phyloP scores from a whole-genome alignment of 2,329 filamentous ascomycete species.

The Nigrospora oryzae region DNA sequence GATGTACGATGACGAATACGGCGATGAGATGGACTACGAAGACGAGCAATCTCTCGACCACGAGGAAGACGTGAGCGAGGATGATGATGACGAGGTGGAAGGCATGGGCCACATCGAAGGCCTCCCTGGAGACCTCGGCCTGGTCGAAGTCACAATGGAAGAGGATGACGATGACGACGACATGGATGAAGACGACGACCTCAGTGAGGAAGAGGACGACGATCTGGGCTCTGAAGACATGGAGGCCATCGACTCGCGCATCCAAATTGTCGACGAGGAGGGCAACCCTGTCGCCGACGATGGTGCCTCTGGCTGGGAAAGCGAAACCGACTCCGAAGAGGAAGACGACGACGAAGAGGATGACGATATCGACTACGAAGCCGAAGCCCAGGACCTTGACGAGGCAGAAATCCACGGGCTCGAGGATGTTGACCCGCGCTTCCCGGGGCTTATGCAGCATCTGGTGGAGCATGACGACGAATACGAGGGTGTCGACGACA shows the following conservation, averaged over 20 bases:
- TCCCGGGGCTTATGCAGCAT: conserved; percentile 37
- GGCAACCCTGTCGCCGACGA: conserved; percentile 52
- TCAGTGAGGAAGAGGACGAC: conserved; percentile 52
- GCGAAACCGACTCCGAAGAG: conserved; percentile 48
- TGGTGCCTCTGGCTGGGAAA: conserved; percentile 53
- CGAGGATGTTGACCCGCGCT: conserved; percentile 26
- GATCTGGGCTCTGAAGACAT: conserved; percentile 48
- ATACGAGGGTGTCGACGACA: conserved; percentile 42
- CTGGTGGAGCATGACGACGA: conserved; percentile 47
- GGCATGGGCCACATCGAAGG: conserved; percentile 83
- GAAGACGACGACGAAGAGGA: conserved; percentile 44
- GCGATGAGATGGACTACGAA: conserved; percentile 85
- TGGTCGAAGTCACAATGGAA: conserved; percentile 74
- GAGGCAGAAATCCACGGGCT: conserved; percentile 41
- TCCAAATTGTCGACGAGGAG: conserved; percentile 57
- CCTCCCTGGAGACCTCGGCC: conserved; percentile 50
- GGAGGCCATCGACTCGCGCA: conserved; percentile 40
- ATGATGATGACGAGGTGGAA: conserved; percentile 75
- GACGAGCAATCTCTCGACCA: conserved; percentile 71
- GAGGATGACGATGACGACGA: conserved; percentile 53
- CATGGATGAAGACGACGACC: conserved; percentile 47
- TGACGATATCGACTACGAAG: conserved; percentile 44
- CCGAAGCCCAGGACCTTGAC: conserved; percentile 44
- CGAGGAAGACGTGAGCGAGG: conserved; percentile 73
- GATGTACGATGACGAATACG: conserved; percentile 88